Evolutionary conservation across 306 rosid species (phyloP), one percentile per base, ranked within the genome.

Genomic region (Geum urbanum): DNA sequence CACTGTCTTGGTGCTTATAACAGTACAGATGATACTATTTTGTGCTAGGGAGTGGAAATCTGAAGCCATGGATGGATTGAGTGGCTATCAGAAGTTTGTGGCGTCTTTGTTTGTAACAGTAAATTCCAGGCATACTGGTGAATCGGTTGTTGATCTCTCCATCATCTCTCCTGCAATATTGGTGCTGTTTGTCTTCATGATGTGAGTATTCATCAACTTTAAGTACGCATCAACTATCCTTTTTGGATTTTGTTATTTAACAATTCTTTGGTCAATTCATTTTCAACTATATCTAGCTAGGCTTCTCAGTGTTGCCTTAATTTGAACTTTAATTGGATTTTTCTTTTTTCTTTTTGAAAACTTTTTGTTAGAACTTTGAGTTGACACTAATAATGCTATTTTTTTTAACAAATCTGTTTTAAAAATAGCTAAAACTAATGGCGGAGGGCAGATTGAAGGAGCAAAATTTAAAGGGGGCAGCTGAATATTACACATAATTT

Each of bases 41-140:
- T 82, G 90, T 49, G 67, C 72, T 0, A 18, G 85, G 86, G 98
- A 92, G 51, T 92, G 92, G 96, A 78, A 66, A 18, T 80, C 88
- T 0, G 75, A 49, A 2, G 78, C 56, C 14, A 70, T 90, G 96
- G 79, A 81, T 16, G 97, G 85, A 7, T 50, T 92, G 8, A 85
- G 45, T 82, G 54, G 37, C 0, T 86, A 86, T 58, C 65, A 86
- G 74, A 90, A 84, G 70, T 2, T 86, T 13, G 78, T 85, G 15
- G 88, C 82, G 0, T 77, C 89, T 0, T 55, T 85, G 69, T 90
- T 88, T 76, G 88, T 86, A 71, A 63, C 72, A 0, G n/a, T 67
- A 4, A 90, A 88, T 53, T 70, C 90, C 1, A 81, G 96, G 62
- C 91, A 92, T 63, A 0, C 87, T 0, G 96, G 94, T 2, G 96